phyloP scores from a whole-genome alignment of 2,329 filamentous ascomycete species.

The Fusarium continuum region DNA sequence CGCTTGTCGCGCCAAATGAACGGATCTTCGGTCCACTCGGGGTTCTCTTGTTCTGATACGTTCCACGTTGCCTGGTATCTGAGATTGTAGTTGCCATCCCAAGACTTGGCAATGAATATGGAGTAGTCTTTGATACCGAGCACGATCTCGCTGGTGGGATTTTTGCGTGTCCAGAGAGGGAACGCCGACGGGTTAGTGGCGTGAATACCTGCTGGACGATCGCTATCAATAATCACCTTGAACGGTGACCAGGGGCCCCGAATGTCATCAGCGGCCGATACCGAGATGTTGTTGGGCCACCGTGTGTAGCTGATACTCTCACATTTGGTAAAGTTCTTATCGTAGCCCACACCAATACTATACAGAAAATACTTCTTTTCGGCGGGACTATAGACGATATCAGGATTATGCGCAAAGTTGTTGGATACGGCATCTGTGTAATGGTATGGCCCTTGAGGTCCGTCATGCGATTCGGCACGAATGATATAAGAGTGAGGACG shows the following conservation, averaged over 20 bases:
- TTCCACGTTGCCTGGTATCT: conserved; percentile 26
- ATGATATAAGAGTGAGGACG: conserved; percentile 56
- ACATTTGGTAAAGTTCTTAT: neutral
- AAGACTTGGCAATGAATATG: conserved; percentile 3
- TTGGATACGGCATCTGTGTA: conserved; percentile 53
- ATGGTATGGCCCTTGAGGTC: conserved; percentile 55
- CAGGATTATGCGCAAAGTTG: conserved; percentile 59
- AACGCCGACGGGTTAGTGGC: conserved; percentile 55
- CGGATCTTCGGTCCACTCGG: conserved; percentile 44
- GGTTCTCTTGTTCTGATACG: conserved; percentile 15
- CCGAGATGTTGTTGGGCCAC: conserved; percentile 43
- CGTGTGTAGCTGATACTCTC: conserved; percentile 21
- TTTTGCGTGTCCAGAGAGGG: conserved; percentile 42
- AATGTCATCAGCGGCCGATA: conserved; percentile 25
- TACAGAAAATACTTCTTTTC: conserved; percentile 57
- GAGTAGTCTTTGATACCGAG: conserved; percentile 24
- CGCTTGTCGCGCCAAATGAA: conserved; percentile 49
- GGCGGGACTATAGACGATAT: conserved; percentile 54
- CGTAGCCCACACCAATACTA: conserved; percentile 50
- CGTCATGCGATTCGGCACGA: conserved; percentile 55
- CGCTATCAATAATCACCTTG: conserved; percentile 20
- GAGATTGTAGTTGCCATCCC: conserved; percentile 1
- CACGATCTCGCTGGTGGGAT: conserved; percentile 7
- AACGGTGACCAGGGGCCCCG: conserved; percentile 30
- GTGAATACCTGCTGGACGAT: conserved; percentile 13